Evolutionary conservation across 73 alveolate species (phyloP), one percentile per base, ranked within the genome.

Genomic region (Breviolum minutum): DNA sequence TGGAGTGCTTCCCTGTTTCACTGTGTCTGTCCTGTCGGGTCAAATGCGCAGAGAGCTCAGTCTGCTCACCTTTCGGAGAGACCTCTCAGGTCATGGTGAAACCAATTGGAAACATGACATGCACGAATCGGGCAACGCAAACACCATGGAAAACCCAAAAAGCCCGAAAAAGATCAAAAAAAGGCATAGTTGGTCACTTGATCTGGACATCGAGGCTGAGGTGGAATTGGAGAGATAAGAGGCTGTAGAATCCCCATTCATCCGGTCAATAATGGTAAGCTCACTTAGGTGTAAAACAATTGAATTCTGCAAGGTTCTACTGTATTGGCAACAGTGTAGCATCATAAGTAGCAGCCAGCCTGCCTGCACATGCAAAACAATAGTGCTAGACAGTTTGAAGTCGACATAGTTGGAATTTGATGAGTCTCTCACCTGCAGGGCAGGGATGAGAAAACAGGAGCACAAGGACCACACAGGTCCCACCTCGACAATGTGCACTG

Each of bases 1-100:
- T 40, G 54, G 54, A 40, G 54, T 40, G 54, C 32, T 71, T 11
- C 17, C 82, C 26, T 9, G 8, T 11, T 19, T 20, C 32, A 19
- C 76, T 84, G 60, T 2, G 13, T 26, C 71, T 7, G 94, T 86
- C 80, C 98, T 92, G 98, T 1, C 98, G 98, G 14, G 91, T 92
- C 91, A 92, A 81, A 24, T 92, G 98, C 66, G 91, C 98, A 32
- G 98, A 92, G 81, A 92, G 89, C 90, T 92, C 98, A 11, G 98
- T 92, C 98, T 92, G 98, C 20, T 92, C 98, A 22, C 64, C 83
- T 54, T 92, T 92, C 11, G 79, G 66, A 54, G 91, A 80, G 74
- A 92, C 98, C 98, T 92, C 61, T 12, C 11, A 7, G 32, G 63
- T 6, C 70, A 48, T 32, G 13, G 27, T 13, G 6, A 71, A 71